Base-by-base conservation (phyloP, 805 yeast species). In the Hanseniaspora occidentalis region DNA sequence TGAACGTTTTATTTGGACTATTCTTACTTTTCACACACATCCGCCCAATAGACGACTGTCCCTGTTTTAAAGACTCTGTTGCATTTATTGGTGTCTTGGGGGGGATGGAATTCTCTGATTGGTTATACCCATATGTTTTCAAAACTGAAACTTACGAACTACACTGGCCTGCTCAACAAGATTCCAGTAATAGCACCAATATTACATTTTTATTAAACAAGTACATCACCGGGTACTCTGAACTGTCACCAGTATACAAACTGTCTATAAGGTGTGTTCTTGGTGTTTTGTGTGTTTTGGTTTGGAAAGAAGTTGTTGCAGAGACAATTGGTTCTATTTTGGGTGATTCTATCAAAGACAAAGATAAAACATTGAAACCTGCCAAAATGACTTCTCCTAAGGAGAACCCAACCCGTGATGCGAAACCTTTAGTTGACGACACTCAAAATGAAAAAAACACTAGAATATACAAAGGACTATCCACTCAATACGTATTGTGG, bases 51-150 rank as follows among this genome's bases (percentile, higher is more conserved):
- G 98, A 92, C 50, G 81, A 79, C 48, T 89, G 98, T 54, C 98
- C 98, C 1, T 92, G 98, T 57, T 89, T 80, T 54, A 96, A 88
- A 53, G 98, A 89, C 56, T 76, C 86, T 16, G 95, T 89, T 23
- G 94, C 97, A 4, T 89, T 89, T 51, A 64, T 88, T 39, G 95
- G 95, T 3, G 96, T 88, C 34, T 65, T 86, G 13, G 62, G 77
- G 35, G 98, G 98, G 0, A 50, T 81, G 6, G 92, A 82, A 45
- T 47, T 80, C 20, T 68, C 77, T 16, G 74, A 71, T 49, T 77
- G 80, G 76, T 45, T 58, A 9, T 58, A 33, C 23, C 36, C 36
- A 6, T 20, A 33, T 17, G 16, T 33, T 33, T 33, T 33, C 23
- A 18, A 33, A 11, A 37, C 41, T 5, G 38, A 51, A 6, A 62